Evolutionary conservation across 208 protist species (phyloP).

Genomic region (Trichomonas tenax): DNA sequence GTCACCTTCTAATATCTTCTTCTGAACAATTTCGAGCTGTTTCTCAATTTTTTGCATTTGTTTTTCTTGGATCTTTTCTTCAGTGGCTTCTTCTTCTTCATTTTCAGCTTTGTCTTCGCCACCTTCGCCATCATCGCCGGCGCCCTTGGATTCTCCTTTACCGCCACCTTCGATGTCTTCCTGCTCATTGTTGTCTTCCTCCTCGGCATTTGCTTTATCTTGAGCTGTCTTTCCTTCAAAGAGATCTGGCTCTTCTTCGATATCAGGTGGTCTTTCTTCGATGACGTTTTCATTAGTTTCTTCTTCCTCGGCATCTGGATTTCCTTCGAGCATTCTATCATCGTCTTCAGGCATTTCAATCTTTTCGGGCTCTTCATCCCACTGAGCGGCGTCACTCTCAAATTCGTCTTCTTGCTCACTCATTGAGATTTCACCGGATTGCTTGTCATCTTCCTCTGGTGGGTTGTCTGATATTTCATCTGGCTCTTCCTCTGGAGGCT

Average conservation of each 20-base stretch:
- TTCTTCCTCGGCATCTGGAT: slow-evolving; percentile 54
- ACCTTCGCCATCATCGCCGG: slow-evolving; percentile 35
- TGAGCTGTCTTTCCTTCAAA: neutral
- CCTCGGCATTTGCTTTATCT: slow-evolving; percentile 30
- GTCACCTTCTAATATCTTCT: neutral
- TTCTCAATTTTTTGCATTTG: slow-evolving; percentile 27
- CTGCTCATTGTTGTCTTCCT: slow-evolving; percentile 37
- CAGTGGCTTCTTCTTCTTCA: slow-evolving; percentile 36
- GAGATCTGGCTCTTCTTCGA: slow-evolving; percentile 19
- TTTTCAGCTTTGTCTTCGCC: slow-evolving; percentile 21
- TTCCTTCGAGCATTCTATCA: slow-evolving; percentile 42
- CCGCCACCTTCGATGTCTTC: slow-evolving; percentile 27
- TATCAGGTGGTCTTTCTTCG: neutral
- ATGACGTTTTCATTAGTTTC: slow-evolving; percentile 42
- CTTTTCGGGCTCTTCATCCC: slow-evolving; percentile 55
- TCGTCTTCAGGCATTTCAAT: slow-evolving; percentile 40
- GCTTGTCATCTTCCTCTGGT: neutral
- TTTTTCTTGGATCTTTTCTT: slow-evolving; percentile 32
- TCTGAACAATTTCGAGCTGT: neutral
- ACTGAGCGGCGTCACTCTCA: slow-evolving; percentile 28
- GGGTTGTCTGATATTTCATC: neutral
- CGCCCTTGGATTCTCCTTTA: slow-evolving; percentile 33
- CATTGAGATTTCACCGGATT: slow-evolving; percentile 3
- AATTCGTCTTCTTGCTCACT: slow-evolving; percentile 25
- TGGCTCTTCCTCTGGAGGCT: neutral